phyloP scores from a whole-genome alignment of 306 rosid species.

The Hippophae rhamnoides region DNA sequence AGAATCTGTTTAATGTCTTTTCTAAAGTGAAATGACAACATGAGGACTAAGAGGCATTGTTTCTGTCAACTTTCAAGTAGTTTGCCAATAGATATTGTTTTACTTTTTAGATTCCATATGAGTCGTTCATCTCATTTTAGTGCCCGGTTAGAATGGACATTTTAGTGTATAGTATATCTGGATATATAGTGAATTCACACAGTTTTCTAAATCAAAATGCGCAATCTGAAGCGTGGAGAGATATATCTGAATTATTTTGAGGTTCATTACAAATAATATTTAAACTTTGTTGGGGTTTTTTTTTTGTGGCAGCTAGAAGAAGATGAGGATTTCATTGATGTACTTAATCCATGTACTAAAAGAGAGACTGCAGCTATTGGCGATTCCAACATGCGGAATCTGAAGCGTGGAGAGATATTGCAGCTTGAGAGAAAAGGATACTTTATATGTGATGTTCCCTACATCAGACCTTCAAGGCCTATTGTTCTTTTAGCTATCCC shows the following conservation, averaged over 20 bases:
- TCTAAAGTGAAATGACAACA: too few relatives aligned
- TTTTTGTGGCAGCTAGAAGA: slow-evolving; percentile 67
- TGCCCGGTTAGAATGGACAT: too few relatives aligned
- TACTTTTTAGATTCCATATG: too few relatives aligned
- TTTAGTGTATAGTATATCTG: too few relatives aligned
- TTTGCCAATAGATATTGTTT: too few relatives aligned
- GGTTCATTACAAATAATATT: neutral
- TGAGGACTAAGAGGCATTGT: too few relatives aligned
- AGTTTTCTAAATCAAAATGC: too few relatives aligned
- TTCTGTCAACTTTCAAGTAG: too few relatives aligned
- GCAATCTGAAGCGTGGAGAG: too few relatives aligned
- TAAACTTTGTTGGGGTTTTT: neutral
- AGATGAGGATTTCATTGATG: slow-evolving; percentile 73
- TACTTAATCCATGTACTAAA: slow-evolving; percentile 67
- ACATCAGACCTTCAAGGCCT: slow-evolving; percentile 54
- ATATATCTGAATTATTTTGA: neutral
- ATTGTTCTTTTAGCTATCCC: slow-evolving; percentile 67
- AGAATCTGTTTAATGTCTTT: too few relatives aligned
- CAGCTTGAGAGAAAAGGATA: slow-evolving; percentile 97
- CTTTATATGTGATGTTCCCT: slow-evolving; percentile 78
- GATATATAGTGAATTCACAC: too few relatives aligned
- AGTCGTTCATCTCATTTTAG: too few relatives aligned
- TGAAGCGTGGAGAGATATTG: slow-evolving; percentile 63
- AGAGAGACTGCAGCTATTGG: slow-evolving; percentile 69
- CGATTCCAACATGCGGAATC: slow-evolving; percentile 71